Conservation (phyloP, 2,329 filamentous ascomycete genomes). For the Fusarium algeriense region DNA sequence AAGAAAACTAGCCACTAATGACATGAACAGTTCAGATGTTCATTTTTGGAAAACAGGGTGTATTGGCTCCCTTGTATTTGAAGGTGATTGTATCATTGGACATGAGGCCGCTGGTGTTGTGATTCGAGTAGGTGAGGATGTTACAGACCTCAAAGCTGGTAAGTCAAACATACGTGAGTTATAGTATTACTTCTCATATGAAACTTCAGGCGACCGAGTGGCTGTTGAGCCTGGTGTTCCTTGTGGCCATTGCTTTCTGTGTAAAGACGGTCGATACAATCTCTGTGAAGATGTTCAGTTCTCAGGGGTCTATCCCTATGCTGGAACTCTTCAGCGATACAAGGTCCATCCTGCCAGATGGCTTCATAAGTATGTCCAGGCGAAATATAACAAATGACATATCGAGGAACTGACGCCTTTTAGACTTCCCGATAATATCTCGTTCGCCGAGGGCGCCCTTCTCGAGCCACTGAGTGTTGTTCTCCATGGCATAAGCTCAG, state of each 20-base stretch:
- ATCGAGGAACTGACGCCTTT: conserved; percentile 9
- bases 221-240: conserved; percentile 76
- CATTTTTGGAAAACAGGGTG: conserved; percentile 76
- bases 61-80: conserved; percentile 72
- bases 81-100: conserved; percentile 73
- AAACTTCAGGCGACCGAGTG: conserved; percentile 67
- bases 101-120: conserved; percentile 74
- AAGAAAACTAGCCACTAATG: conserved; percentile 1
- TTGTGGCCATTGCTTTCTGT: conserved; percentile 71
- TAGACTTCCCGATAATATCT: conserved; percentile 66
- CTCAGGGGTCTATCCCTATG: conserved; percentile 70
- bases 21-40: conserved; percentile 67
- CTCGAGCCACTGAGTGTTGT: conserved; percentile 74
- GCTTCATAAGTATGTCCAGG: conserved; percentile 60
- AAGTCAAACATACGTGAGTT: background rate
- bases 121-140: conserved; percentile 66
- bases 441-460: conserved; percentile 70
- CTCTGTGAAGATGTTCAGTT: conserved; percentile 73
- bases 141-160: conserved; percentile 63
- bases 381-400: background rate
- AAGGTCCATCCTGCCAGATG: conserved; percentile 72
- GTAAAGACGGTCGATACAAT: conserved; percentile 71
- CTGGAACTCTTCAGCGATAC: conserved; percentile 71
- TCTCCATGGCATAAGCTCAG: conserved; percentile 68
- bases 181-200: conserved; percentile 7